Percentiles rank a stretch among this genome's conserved stretches.
Conservation (phyloP, 2,329 filamentous ascomycete genomes). For the Hypoxylon sp. region DNA sequence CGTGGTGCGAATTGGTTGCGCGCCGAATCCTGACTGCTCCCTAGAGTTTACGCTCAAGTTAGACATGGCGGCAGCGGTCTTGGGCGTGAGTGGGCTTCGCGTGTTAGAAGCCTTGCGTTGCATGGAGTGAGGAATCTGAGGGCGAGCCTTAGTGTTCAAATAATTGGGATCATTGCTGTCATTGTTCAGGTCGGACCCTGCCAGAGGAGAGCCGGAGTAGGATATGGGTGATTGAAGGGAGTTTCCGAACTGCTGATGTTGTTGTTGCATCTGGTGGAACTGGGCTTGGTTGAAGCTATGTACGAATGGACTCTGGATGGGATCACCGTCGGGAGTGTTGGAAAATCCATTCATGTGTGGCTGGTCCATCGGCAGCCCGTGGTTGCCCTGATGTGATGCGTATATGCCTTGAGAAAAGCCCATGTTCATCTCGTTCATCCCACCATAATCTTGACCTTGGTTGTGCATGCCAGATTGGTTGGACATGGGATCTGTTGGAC, state of each 20-base stretch:
- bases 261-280: slow-evolving; percentile 75
- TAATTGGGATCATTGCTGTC: slow-evolving; percentile 67
- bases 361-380: slow-evolving; percentile 72
- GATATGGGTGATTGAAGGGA: slow-evolving; percentile 67
- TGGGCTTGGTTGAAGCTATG: slow-evolving; percentile 82
- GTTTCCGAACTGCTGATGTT: slow-evolving; percentile 68
- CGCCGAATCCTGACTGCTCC: slow-evolving; percentile 78
- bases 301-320: slow-evolving; percentile 91
- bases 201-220: slow-evolving; percentile 64
- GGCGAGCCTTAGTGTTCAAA: slow-evolving; percentile 69
- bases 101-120: slow-evolving; percentile 80
- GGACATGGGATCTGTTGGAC: slow-evolving; percentile 62
- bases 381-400: slow-evolving; percentile 66
- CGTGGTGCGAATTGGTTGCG: slow-evolving; percentile 81
- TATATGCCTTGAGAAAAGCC: slow-evolving; percentile 68
- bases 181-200: slow-evolving; percentile 63
- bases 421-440: slow-evolving; percentile 69
- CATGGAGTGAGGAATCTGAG: slow-evolving; percentile 72
- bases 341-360: slow-evolving; percentile 85
- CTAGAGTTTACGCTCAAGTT: slow-evolving; percentile 75
- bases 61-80: slow-evolving; percentile 79
- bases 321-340: slow-evolving; percentile 90
- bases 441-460: slow-evolving; percentile 68
- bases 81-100: slow-evolving; percentile 86
- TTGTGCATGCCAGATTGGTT: slow-evolving; percentile 64